A percentile compares a stretch with the other conserved stretches of the same genome.
These are phyloP conservation scores for Aspergillus heteromorphus DNA, from an alignment of 495 filamentous ascomycete species.

Conservation along the genomic window DNA sequence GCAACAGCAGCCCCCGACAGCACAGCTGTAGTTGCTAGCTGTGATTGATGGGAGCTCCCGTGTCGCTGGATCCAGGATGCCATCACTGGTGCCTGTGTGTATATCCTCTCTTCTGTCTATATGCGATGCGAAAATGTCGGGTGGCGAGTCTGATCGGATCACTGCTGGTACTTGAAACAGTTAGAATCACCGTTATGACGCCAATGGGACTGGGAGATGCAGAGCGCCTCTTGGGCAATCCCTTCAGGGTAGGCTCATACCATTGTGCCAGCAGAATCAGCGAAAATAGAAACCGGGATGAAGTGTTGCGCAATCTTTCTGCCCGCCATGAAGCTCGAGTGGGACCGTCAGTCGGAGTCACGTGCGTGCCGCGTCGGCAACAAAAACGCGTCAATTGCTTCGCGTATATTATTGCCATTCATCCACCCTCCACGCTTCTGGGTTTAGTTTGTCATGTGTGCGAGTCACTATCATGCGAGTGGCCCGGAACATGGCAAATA, in stretches of 20 bases:
- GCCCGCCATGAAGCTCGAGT: not conserved
- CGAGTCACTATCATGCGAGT: not conserved
- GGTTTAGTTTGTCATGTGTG: too few species aligned
- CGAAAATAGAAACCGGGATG: too few species aligned
- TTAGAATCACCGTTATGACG: not conserved
- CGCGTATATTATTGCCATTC: too few species aligned
- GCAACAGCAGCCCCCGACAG: constrained; percentile 72
- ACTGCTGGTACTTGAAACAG: not conserved
- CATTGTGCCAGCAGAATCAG: not conserved
- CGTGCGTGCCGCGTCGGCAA: not conserved
- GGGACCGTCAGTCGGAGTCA: not conserved
- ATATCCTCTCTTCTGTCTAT: not conserved
- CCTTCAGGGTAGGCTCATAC: not conserved
- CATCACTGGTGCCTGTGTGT: constrained; percentile 31
- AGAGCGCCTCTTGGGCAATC: not conserved
- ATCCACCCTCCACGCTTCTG: too few species aligned
- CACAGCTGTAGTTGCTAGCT: constrained; percentile 71
- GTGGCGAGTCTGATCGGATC: not conserved
- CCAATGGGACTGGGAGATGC: not conserved
- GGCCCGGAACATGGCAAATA: not conserved
- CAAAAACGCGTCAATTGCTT: not conserved
- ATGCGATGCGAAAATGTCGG: not conserved
- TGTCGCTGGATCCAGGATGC: constrained; percentile 53
- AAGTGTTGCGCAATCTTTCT: not conserved
- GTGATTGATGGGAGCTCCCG: constrained; percentile 49